These are phyloP conservation scores for Xylariomycetidae sp. DNA, from an alignment of 2,329 filamentous ascomycete genomes.

Conservation along the genomic window DNA sequence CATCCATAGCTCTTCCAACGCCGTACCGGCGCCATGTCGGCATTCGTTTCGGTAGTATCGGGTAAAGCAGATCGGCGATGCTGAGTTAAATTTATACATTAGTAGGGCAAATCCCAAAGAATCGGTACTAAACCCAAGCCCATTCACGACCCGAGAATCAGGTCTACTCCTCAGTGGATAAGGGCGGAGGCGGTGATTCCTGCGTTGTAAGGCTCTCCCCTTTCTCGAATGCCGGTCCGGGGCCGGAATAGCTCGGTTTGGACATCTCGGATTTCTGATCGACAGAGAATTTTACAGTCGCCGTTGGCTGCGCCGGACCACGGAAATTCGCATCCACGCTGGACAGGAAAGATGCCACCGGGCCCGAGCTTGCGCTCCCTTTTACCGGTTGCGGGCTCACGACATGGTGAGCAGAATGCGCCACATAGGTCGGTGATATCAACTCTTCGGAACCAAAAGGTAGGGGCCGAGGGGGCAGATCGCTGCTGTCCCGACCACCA, in stretches of 20 bases:
- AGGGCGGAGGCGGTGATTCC: slow-evolving; percentile 34
- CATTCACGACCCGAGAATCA: too few relatives aligned
- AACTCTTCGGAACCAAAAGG: slow-evolving; percentile 50
- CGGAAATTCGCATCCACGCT: slow-evolving; percentile 1
- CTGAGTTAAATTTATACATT: too few relatives aligned
- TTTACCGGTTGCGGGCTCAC: slow-evolving; percentile 40
- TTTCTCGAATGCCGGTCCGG: slow-evolving; percentile 48
- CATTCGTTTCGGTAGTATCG: too few relatives aligned
- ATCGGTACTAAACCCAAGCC: too few relatives aligned
- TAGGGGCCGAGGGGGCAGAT: slow-evolving; percentile 45
- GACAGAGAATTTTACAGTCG: slow-evolving; percentile 10
- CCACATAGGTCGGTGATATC: slow-evolving; percentile 40
- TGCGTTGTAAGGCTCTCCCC: slow-evolving; percentile 36
- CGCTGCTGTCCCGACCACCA: slow-evolving; percentile 27
- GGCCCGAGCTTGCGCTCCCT: slow-evolving; percentile 31
- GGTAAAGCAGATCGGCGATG: too few relatives aligned
- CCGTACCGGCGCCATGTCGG: too few relatives aligned
- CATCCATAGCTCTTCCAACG: too few relatives aligned
- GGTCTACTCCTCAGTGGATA: too few relatives aligned
- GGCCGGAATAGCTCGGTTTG: slow-evolving; percentile 45
- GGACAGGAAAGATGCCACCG: background rate
- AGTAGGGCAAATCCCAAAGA: too few relatives aligned
- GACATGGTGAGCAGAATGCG: slow-evolving; percentile 32
- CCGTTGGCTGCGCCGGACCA: slow-evolving; percentile 8
- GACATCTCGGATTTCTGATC: slow-evolving; percentile 23